phyloP scores from a whole-genome alignment of 352 stramenopile genomes.

The Globisporangium acanthophoron region DNA sequence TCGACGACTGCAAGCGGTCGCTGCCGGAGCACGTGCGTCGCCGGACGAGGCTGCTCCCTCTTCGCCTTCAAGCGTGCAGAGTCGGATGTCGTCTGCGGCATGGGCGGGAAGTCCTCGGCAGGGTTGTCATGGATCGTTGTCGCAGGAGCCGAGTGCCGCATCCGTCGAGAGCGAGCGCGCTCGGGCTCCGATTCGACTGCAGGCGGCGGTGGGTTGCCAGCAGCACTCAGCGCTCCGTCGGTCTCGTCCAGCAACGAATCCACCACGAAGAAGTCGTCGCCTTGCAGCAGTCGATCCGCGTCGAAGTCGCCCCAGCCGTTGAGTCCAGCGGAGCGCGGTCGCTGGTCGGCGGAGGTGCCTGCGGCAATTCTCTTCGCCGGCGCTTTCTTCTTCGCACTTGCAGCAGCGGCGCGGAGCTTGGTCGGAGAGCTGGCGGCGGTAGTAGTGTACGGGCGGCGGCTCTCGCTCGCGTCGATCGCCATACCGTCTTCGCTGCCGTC shows the following conservation, averaged over 20 bases:
- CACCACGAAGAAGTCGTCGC: constrained; percentile 5
- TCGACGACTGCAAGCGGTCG: constrained; percentile 25
- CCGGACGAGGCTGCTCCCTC: constrained; percentile 8
- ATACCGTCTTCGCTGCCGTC: background rate
- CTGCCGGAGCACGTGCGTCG: constrained; percentile 24
- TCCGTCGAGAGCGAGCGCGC: background rate
- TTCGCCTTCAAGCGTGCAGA: constrained; percentile 1
- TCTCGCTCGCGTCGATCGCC: background rate
- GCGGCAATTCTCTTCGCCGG: background rate
- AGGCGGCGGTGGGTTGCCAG: background rate
- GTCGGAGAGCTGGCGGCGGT: constrained; percentile 2
- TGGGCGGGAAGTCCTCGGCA: constrained; percentile 5
- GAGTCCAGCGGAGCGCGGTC: constrained; percentile 9
- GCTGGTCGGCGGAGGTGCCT: background rate
- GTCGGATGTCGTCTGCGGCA: background rate
- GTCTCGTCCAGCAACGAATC: constrained; percentile 7
- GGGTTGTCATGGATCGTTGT: constrained; percentile 4
- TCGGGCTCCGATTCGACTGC: background rate
- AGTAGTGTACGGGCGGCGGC: constrained; percentile 7
- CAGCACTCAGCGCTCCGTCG: constrained; percentile 1
- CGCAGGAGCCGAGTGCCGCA: constrained; percentile 5
- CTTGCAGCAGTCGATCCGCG: constrained; percentile 34
- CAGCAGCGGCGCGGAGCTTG: background rate
- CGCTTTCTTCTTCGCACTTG: constrained; percentile 2
- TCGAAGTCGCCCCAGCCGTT: constrained; percentile 60